These are phyloP conservation scores for Cetraspora pellucida DNA, from an alignment of 192 early-diverging fungal species.

Conservation along the genomic window DNA sequence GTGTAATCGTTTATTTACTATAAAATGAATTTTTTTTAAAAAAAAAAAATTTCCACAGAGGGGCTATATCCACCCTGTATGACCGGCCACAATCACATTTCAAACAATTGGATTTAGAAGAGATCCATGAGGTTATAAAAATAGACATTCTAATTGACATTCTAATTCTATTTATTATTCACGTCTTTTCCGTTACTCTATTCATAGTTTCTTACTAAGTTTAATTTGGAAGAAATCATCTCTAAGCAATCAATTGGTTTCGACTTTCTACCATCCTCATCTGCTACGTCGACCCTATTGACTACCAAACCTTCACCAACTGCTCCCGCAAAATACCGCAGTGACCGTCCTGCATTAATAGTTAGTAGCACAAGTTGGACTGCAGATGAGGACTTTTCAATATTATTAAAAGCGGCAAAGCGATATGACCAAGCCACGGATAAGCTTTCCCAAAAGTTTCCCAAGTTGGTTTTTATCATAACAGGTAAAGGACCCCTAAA, in stretches of 20 bases:
- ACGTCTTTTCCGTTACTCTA: not conserved
- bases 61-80: constrained; percentile 74
- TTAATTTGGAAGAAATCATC: constrained; percentile 51
- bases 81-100: constrained; percentile 86
- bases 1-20: not conserved
- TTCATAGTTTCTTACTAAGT: constrained; percentile 41
- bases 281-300: constrained; percentile 45
- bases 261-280: constrained; percentile 42
- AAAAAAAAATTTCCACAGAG: constrained; percentile 40
- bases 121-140: constrained; percentile 67
- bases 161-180: not conserved
- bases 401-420: constrained; percentile 71
- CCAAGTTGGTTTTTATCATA: constrained; percentile 77
- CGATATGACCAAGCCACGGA: constrained; percentile 52
- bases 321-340: constrained; percentile 41
- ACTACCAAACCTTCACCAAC: constrained; percentile 42
- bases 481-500: constrained; percentile 91
- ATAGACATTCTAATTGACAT: not conserved
- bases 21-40: not conserved
- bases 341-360: constrained; percentile 74
- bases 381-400: constrained; percentile 91
- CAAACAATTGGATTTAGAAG: constrained; percentile 55
- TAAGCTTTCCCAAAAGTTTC: constrained; percentile 39
- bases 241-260: constrained; percentile 43
- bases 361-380: constrained; percentile 95